phyloP scores from a whole-genome alignment of 495 filamentous ascomycete species.

The Schizothecium vesticola region DNA sequence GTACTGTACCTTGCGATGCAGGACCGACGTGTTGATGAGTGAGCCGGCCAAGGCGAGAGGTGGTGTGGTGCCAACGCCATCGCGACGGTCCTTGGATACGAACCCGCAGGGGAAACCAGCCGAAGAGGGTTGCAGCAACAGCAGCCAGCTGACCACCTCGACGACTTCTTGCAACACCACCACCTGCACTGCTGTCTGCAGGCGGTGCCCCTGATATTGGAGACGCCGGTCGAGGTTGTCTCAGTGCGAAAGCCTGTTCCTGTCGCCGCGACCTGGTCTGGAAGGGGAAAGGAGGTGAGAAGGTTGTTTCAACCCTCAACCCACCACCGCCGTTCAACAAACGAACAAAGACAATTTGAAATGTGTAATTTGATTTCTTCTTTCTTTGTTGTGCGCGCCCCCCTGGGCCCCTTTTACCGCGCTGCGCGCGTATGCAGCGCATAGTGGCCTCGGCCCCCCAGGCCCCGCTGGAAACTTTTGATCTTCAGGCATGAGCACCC shows the following conservation, averaged over 20 bases:
- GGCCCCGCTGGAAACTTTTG: constrained; percentile 4
- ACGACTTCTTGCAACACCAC: constrained; percentile 5
- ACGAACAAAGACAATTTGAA: constrained; percentile 7
- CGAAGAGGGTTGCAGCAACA: constrained; percentile 11
- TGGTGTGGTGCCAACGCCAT: background rate
- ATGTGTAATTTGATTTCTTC: constrained; percentile 2
- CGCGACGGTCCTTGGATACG: background rate
- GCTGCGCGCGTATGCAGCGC: background rate
- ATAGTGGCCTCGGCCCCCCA: constrained; percentile 11
- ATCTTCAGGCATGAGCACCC: constrained; percentile 11
- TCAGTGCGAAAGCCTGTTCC: constrained; percentile 2
- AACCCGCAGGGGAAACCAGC: background rate
- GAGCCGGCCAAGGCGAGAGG: background rate
- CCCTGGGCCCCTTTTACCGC: background rate
- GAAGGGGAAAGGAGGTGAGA: background rate
- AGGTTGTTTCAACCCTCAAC: constrained; percentile 2
- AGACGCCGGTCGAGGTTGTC: constrained; percentile 5
- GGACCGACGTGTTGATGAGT: background rate
- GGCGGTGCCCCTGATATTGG: constrained; percentile 9
- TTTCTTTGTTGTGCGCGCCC: background rate
- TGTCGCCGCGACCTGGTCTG: background rate
- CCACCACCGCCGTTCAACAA: constrained; percentile 14
- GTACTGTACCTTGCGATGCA: background rate
- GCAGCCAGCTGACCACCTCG: constrained; percentile 20
- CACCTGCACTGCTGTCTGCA: constrained; percentile 3